Base-by-base conservation (phyloP, 345 rosid genomes). In the Heritiera fomes region DNA sequence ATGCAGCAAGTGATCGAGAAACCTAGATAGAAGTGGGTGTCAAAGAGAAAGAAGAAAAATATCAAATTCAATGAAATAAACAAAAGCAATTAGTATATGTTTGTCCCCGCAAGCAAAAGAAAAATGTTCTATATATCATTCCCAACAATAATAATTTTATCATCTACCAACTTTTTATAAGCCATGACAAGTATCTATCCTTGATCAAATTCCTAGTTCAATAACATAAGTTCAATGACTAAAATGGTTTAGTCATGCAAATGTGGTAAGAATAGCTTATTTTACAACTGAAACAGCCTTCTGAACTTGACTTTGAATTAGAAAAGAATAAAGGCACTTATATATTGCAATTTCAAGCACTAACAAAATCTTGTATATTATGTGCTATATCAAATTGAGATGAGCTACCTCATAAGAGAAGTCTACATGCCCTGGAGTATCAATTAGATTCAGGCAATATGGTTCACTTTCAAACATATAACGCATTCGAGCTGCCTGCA, bases 1-100 rank as follows among this genome's bases (percentile, higher is more conserved):
- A 96, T 20, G 98, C 99, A 76, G 99, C 99, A 85, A 96, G 98
- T 62, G 99, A 96, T 80, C 99, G 93, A 47, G 99, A 96, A 78
- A 96, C 99, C 98, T 95, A 79, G 47, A 38, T 20, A 76, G 47
- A 80, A 30, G 69, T 30, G 68, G 12, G 63, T 46, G 56, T 28
- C 68, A 32, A 34, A 71, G 28, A 59, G 60, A 50, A 49, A 12
- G 17, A 7, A 65, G 8, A 72, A 73, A 72, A 18, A 4, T 8
- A 34, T 53, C 7, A 38, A 72, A 58, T 75, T 75, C 55, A 13
- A 23, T 56, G 30, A 28, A 40, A 60, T 5, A 23, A 60, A 38
- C 1, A 15, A 61, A 60, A 28, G 7, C 47, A 43, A 75, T 23
- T 32, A 60, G 38, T 2, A 34, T 34, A 73, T 34, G 63, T 73